Conservation (phyloP, 2,329 filamentous ascomycete species). For the Reticulascus tulasneorum region DNA sequence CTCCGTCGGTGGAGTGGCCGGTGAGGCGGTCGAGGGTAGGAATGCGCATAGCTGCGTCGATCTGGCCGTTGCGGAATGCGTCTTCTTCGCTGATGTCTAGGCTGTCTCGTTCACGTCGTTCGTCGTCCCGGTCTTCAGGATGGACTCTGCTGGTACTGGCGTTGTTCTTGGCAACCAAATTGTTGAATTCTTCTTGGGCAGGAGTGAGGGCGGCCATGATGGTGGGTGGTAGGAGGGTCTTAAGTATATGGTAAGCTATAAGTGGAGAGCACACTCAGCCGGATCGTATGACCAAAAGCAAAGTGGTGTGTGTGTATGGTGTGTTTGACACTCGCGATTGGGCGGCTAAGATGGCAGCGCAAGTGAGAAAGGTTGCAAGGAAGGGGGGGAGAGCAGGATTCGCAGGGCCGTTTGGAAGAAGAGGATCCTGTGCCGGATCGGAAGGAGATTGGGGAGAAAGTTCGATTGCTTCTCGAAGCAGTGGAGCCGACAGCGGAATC, state of each 20-base stretch:
- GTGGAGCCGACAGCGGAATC: conserved; percentile 11
- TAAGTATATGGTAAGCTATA: no score
- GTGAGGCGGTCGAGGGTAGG: conserved; percentile 51
- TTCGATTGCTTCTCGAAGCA: conserved; percentile 16
- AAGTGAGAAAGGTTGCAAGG: neutral
- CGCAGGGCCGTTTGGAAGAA: no score
- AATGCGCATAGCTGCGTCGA: conserved; percentile 64
- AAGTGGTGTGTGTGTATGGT: neutral
- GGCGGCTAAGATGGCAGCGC: conserved; percentile 6
- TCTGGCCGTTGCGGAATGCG: conserved; percentile 46
- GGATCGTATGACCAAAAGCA: no score
- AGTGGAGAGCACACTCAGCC: no score
- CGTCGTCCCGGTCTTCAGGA: conserved; percentile 55
- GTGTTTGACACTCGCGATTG: no score
- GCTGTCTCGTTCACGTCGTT: conserved; percentile 30
- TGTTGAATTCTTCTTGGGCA: conserved; percentile 65
- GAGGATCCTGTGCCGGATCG: no score
- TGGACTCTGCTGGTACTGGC: conserved; percentile 41
- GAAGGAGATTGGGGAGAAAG: conserved; percentile 4
- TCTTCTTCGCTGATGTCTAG: conserved; percentile 52
- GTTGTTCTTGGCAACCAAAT: conserved; percentile 55
- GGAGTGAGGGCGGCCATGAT: conserved; percentile 53
- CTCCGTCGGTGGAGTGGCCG: conserved; percentile 34
- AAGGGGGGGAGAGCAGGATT: no score
- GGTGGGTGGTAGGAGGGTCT: conserved; percentile 16